Evolutionary conservation across 768 basidiomycete genomes (phyloP).

Genomic region (Russula foetens): DNA sequence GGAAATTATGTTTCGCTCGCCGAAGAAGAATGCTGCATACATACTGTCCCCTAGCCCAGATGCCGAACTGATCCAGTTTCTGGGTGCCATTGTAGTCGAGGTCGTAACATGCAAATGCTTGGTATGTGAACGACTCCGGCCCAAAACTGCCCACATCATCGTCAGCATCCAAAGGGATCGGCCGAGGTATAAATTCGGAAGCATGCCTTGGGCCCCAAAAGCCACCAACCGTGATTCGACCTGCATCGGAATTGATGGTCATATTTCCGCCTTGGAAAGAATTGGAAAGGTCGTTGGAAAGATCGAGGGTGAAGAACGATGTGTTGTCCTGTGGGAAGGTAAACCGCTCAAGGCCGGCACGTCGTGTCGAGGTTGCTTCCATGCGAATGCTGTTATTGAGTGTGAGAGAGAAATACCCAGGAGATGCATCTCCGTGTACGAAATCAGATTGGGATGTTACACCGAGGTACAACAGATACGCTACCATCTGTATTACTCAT

Average conservation of each 20-base stretch:
- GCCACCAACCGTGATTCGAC: slow-evolving; percentile 56
- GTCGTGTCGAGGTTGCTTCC: slow-evolving; percentile 64
- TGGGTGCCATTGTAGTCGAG: slow-evolving; percentile 51
- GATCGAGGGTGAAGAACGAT: slow-evolving; percentile 58
- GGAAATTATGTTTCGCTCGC: not conserved
- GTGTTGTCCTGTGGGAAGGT: slow-evolving; percentile 54
- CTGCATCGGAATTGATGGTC: slow-evolving; percentile 50
- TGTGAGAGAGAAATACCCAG: slow-evolving; percentile 63
- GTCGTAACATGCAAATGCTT: slow-evolving; percentile 65
- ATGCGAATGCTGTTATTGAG: slow-evolving; percentile 59
- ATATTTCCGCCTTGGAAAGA: slow-evolving; percentile 57
- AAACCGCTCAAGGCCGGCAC: slow-evolving; percentile 60
- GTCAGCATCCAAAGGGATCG: not conserved
- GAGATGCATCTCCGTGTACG: slow-evolving; percentile 42
- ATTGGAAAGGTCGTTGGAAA: slow-evolving; percentile 54
- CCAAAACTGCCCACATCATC: slow-evolving; percentile 41
- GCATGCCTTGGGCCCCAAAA: slow-evolving; percentile 50
- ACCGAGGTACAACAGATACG: not conserved
- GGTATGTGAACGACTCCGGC: slow-evolving; percentile 46
- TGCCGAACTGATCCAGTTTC: slow-evolving; percentile 51
- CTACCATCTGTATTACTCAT: slow-evolving; percentile 57
- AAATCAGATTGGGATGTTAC: not conserved
- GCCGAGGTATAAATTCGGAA: not conserved
- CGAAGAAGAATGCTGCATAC: slow-evolving; percentile 19
- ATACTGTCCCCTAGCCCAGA: slow-evolving; percentile 57